phyloP scores from a whole-genome alignment of 73 alveolate species.

The Paramecium biaurelia region DNA sequence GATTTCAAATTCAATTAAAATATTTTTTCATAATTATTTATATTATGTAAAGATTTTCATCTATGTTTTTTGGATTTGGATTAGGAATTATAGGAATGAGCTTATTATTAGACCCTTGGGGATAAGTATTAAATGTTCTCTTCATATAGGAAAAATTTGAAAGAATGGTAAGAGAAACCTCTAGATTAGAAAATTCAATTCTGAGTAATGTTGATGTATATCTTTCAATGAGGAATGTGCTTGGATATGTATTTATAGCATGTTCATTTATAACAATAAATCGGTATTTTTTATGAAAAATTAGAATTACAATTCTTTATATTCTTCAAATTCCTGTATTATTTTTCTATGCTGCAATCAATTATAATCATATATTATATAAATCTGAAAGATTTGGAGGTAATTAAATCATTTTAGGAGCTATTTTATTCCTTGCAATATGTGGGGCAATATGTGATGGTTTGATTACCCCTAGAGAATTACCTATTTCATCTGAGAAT shows the following conservation, averaged over 20 bases:
- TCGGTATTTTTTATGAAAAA: neutral
- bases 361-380: neutral
- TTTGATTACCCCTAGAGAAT: neutral
- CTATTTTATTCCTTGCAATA: conserved; percentile 11
- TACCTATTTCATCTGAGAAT: neutral
- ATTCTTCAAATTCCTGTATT: neutral
- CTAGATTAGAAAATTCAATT: neutral
- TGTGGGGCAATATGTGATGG: neutral
- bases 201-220: neutral
- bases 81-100: conserved; percentile 29
- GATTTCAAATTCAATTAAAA: neutral
- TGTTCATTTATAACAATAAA: conserved; percentile 28
- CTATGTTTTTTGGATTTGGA: neutral
- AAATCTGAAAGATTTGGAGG: conserved; percentile 51
- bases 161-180: conserved; percentile 26
- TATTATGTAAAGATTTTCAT: neutral
- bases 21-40: neutral
- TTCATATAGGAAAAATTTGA: conserved; percentile 15
- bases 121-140: neutral
- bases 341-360: neutral
- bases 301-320: conserved; percentile 6
- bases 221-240: neutral
- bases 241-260: neutral
- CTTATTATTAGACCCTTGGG: neutral
- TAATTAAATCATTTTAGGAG: neutral